Percentiles rank a stretch among this genome's conserved stretches.
phyloP scores from a whole-genome alignment of 2,329 filamentous ascomycete genomes.

The Paracamarosporium sp. region DNA sequence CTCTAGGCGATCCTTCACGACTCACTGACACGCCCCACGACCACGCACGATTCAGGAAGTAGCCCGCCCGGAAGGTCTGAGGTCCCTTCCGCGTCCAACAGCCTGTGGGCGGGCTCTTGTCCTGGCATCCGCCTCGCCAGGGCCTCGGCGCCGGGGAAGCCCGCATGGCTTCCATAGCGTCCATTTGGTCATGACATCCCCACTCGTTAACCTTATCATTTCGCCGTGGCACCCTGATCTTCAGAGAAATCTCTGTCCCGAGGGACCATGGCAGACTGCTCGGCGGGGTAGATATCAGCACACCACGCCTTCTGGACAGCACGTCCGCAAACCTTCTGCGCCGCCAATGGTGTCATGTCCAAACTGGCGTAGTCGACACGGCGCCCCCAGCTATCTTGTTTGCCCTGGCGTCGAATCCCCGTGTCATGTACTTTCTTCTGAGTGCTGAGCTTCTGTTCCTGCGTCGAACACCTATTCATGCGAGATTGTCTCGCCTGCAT shows the following conservation, averaged over 20 bases:
- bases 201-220: slow-evolving; percentile 45
- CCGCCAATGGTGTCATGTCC: neutral
- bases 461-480: neutral
- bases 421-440: neutral
- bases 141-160: slow-evolving; percentile 46
- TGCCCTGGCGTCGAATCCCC: neutral
- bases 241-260: slow-evolving; percentile 30
- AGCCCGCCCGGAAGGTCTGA: slow-evolving; percentile 30
- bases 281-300: slow-evolving; percentile 21
- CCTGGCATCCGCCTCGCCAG: slow-evolving; percentile 27
- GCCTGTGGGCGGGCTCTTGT: slow-evolving; percentile 23
- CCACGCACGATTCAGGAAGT: slow-evolving; percentile 38
- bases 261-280: slow-evolving; percentile 24
- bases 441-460: neutral
- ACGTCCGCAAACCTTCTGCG: neutral
- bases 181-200: slow-evolving; percentile 27
- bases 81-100: slow-evolving; percentile 30
- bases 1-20: slow-evolving; percentile 31
- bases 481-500: slow-evolving; percentile 13
- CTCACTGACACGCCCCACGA: slow-evolving; percentile 29
- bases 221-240: slow-evolving; percentile 43
- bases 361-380: neutral
- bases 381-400: no score
- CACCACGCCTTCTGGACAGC: neutral
- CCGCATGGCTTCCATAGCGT: slow-evolving; percentile 45